A percentile compares a stretch with the other conserved stretches of the same genome.
phyloP scores from a whole-genome alignment of 176 grass and related monocot species.

The Aegilops longissima region DNA sequence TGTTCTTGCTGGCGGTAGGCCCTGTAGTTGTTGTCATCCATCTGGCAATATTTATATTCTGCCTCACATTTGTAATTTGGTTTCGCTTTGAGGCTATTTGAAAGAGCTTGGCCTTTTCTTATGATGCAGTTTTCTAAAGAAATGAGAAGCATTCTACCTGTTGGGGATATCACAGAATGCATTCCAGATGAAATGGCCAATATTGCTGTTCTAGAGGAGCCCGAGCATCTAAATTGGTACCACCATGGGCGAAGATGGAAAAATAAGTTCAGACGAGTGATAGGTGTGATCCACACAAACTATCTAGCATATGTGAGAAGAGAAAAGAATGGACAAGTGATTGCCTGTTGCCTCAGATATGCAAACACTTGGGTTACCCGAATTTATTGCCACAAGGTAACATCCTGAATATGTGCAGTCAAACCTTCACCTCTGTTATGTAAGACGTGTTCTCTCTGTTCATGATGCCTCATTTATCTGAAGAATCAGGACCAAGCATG shows the following conservation, averaged over 20 bases:
- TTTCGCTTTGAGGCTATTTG: background rate
- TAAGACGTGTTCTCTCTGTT: background rate
- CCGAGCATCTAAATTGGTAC: constrained; percentile 96
- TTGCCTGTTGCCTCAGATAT: constrained; percentile 79
- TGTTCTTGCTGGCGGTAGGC: background rate
- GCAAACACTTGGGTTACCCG: constrained; percentile 81
- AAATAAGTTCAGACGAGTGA: constrained; percentile 77
- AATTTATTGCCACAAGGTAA: constrained; percentile 99
- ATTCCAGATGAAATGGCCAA: constrained; percentile 88
- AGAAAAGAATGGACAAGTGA: constrained; percentile 82
- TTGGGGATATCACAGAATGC: constrained; percentile 79
- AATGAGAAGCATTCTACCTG: constrained; percentile 90
- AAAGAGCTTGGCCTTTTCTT: background rate
- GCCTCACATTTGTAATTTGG: background rate
- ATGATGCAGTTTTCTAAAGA: constrained; percentile 80
- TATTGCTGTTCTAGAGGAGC: constrained; percentile 92
- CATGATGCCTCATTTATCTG: background rate
- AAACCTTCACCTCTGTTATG: background rate
- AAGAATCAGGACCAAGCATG: background rate
- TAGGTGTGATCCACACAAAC: constrained; percentile 94
- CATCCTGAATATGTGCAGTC: background rate
- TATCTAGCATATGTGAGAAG: constrained; percentile 98
- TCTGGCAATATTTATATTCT: background rate
- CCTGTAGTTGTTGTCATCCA: constrained; percentile 1
- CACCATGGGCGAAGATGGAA: constrained; percentile 93